Evolutionary conservation across 768 basidiomycete genomes (phyloP), one percentile per base, ranked within the genome.

Genomic region (Paxillus involutus): DNA sequence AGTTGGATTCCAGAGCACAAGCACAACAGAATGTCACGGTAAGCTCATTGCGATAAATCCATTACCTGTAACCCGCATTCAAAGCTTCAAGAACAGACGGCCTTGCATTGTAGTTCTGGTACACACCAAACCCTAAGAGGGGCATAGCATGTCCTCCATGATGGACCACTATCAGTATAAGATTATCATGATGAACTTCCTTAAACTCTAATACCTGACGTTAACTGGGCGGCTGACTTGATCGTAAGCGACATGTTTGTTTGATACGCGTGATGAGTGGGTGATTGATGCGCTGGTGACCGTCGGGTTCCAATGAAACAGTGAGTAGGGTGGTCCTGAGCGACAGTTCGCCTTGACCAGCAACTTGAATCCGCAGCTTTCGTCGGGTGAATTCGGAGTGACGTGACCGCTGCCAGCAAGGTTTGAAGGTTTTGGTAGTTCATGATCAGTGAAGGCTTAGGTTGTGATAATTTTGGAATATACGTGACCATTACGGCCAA

Each of bases 121-220:
- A 90, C 17, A 89, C 86, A 39, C 82, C 88, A 51, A 89, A 83
- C 12, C 89, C 88, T 3, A 91, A 73, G 6, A 77, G 66, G 21
- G 89, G 88, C 72, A 90, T 83, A 21, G 68, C 52, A 65, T 81
- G 67, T 14, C 86, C 88, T 77, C 53, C 45, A 10, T 52, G 19
- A 43, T 26, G 6, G 8, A 50, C 30, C 19, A 41, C 43, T 26
- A 30, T 64, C 43, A 55, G 48, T 13, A 21, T 29, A 21, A 42
- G 54, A 39, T 41, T 2, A 30, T 26, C 5, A 26, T 26, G 26
- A 26, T 35, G 40, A 44, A n/a, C n/a, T 49, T 36, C 14, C 36
- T 44, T 49, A 41, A 57, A 58, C 58, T 42, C 42, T 55, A 58
- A 40, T 53, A 75, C 75, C 75, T 59, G 72, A 73, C 56, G 70